These are phyloP conservation scores for Penstemon barbatus DNA, from an alignment of 257 asterid species.

Conservation along the genomic window DNA sequence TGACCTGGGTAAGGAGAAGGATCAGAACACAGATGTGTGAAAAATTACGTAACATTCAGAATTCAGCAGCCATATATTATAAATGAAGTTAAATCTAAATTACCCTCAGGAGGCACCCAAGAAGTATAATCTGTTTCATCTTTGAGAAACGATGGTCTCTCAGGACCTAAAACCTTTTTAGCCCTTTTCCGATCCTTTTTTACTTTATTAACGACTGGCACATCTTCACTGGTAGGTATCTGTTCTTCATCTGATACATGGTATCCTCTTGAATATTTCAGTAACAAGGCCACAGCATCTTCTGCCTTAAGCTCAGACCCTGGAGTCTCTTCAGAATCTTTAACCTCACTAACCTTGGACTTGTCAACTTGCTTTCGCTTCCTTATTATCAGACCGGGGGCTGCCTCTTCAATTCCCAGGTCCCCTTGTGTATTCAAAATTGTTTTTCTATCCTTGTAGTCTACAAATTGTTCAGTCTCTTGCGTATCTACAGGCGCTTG, in stretches of 20 bases:
- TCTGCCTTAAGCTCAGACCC: constrained; percentile 61
- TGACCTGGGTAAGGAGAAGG: constrained; percentile 56
- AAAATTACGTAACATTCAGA: constrained; percentile 1
- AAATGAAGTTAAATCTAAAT: constrained; percentile 12
- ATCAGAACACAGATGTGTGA: constrained; percentile 15
- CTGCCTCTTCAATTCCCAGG: constrained; percentile 73
- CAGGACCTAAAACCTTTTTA: constrained; percentile 73
- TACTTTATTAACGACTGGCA: constrained; percentile 32
- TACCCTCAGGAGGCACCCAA: constrained; percentile 99
- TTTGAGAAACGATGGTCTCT: constrained; percentile 62
- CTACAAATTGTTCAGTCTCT: constrained; percentile 76
- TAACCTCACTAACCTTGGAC: constrained; percentile 40
- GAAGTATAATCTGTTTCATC: constrained; percentile 49
- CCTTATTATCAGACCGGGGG: constrained; percentile 93
- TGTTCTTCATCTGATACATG: constrained; percentile 50
- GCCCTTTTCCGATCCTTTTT: constrained; percentile 52
- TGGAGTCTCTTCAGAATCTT: constrained; percentile 45
- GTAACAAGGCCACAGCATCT: constrained; percentile 83
- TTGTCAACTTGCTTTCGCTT: constrained; percentile 70
- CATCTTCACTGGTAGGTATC: constrained; percentile 30
- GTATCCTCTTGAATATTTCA: constrained; percentile 72
- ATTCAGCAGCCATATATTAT: background rate
- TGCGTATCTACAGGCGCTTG: constrained; percentile 37
- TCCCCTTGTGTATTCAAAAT: constrained; percentile 43
- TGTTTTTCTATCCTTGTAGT: constrained; percentile 70